Evolutionary conservation across 2,329 filamentous ascomycete species (phyloP), one percentile per base, ranked within the genome.

Genomic region (Pyricularia sp.): DNA sequence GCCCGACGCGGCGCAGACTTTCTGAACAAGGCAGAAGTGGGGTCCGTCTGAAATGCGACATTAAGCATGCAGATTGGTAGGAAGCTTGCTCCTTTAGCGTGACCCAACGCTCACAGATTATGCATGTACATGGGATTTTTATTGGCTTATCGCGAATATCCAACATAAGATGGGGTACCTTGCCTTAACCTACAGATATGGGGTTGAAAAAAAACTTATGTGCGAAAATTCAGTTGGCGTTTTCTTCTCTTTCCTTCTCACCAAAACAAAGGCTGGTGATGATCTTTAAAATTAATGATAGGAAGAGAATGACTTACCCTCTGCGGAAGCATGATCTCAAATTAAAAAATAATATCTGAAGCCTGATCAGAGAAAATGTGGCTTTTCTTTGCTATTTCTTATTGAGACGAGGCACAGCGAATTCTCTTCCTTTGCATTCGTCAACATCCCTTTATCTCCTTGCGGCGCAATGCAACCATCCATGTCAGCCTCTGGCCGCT

Each of bases 281-380:
- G 86, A 88, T 86, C 84, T 79, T 77, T 77, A 76, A 81, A 82
- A 80, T 76, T 78, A 78, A 86, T 86, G 84, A 89, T 89, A 89
- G 86, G 86, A 89, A 89, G 86, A 89, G 86, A 84, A 82, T 88
- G 85, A 88, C 85, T 81, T 83, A 81, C 83, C 78, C 79, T 68
- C 71, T 73, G 72, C 79, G 82, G 80, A 80, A 82, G 81, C 80
- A 84, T 88, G 86, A 88, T 88, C 83, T 87, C 83, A 88, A 83
- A 85, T 88, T 86, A 88, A 86, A 86, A 88, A 86, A 85, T 75
- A 69, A 70, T 64, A 70, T 68, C 69, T 70, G 69, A 70, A 68
- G 69, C 69, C 67, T 64, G 20, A 55, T 68, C 42, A 12, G 25
- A 25, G 12, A 33, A 31, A 26, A 61, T 9, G 63, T 55, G 36